Base-by-base conservation (phyloP, 177 flowering plant genomes). In the Vitis hybrid region DNA sequence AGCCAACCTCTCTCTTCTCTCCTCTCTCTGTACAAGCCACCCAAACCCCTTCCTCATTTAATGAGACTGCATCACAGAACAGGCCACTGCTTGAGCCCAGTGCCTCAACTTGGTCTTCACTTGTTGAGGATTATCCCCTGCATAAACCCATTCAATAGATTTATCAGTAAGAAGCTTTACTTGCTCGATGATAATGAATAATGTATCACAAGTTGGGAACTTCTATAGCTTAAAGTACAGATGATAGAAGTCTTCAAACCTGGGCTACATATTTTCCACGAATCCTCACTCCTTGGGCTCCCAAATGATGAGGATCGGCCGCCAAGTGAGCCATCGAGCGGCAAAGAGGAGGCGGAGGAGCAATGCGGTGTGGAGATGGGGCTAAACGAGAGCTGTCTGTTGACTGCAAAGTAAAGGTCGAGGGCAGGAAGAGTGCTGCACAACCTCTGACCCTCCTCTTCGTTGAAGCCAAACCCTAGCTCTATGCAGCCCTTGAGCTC, bases 31-130 rank as follows among this genome's bases (percentile, higher is more conserved):
- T 33, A 4, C 45, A 33, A 33, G 45, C 45, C 6, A 4, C 45
- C 45, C 5, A 33, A 33, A 33, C 45, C 7, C 45, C 45, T 33
- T 33, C 45, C 45, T 33, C 45, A 33, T 4, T 33, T 33, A 33
- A 33, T 33, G 45, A 39, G 77, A 81, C 50, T 85, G 88, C 83
- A 80, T 78, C 22, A 84, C 75, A 21, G 89, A 82, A 73, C 89
- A 86, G 29, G 87, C 89, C 51, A 86, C 89, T 1, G 77, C 83
- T 74, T 85, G 88, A 0, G 88, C 88, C 88, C 88, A 85, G 19
- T 81, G 86, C 77, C 84, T 80, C 60, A 86, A 65, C 67, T 76
- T 86, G 13, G 80, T 77, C 79, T 86, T 86, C 77, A 86, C 89
- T 19, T 77, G 78, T 55, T 80, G 77, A 29, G 89, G 89, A 75